phyloP scores from a whole-genome alignment of 805 yeast genomes.

The Dipodascopsis tothii region DNA sequence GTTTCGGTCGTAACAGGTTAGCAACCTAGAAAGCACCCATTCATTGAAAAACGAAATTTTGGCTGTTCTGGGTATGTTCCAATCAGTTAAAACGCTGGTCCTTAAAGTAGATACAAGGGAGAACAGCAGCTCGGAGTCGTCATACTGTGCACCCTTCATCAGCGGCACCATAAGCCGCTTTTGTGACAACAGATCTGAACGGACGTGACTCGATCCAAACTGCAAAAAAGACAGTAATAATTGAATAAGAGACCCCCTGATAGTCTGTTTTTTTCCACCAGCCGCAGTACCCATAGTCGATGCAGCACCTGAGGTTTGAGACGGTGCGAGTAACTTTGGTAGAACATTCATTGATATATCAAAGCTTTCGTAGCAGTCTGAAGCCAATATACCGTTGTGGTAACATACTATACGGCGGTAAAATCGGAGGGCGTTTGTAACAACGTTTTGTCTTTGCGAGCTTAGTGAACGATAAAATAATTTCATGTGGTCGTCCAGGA shows the following conservation, averaged over 20 bases:
- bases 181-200: slow-evolving; percentile 57
- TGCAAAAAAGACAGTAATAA: slow-evolving; percentile 54
- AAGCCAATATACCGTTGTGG: slow-evolving; percentile 44
- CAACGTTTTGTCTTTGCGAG: slow-evolving; percentile 47
- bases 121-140: slow-evolving; percentile 39
- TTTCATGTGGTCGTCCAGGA: slow-evolving; percentile 52
- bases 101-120: slow-evolving; percentile 44
- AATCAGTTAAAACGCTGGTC: slow-evolving; percentile 48
- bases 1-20: slow-evolving; percentile 38
- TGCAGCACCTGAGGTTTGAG: too few relatives aligned
- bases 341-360: slow-evolving; percentile 59
- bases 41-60: slow-evolving; percentile 76
- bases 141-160: slow-evolving; percentile 58
- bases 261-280: slow-evolving; percentile 30
- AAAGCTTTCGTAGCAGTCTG: slow-evolving; percentile 54
- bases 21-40: slow-evolving; percentile 50
- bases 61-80: slow-evolving; percentile 53
- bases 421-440: too few relatives aligned
- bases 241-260: slow-evolving; percentile 29
- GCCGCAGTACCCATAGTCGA: slow-evolving; percentile 4
- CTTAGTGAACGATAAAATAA: slow-evolving; percentile 61
- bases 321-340: slow-evolving; percentile 54
- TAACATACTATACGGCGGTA: too few relatives aligned
- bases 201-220: slow-evolving; percentile 44
- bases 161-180: slow-evolving; percentile 56